These are phyloP conservation scores for Hylodesmum podocarpum DNA, from an alignment of 306 rosid species.

Conservation along the genomic window DNA sequence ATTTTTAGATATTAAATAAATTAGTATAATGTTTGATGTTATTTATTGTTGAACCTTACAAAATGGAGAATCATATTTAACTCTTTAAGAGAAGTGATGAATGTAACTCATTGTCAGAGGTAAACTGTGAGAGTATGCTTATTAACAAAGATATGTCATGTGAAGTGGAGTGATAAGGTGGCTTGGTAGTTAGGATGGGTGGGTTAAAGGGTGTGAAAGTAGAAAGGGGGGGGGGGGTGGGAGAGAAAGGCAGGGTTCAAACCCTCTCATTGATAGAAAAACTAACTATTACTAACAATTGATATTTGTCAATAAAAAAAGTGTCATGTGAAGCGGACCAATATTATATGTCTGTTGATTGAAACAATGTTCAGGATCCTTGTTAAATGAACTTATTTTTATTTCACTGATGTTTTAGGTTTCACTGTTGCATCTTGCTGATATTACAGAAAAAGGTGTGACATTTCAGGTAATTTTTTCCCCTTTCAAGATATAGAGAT, in stretches of 20 bases:
- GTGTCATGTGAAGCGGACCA: slow-evolving; percentile 9
- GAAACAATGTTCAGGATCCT: not conserved
- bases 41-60: not conserved
- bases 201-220: no score
- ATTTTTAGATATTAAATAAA: not conserved
- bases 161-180: no score
- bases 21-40: not conserved
- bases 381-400: slow-evolving; percentile 12
- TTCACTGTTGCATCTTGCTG: slow-evolving; percentile 94
- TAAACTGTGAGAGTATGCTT: slow-evolving; percentile 14
- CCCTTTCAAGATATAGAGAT: not conserved
- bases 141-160: slow-evolving; percentile 13
- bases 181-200: no score
- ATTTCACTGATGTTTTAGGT: slow-evolving; percentile 54
- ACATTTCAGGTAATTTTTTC: slow-evolving; percentile 79
- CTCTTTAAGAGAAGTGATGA: not conserved
- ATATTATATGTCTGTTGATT: slow-evolving; percentile 10
- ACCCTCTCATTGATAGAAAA: no score
- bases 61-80: slow-evolving; percentile 8
- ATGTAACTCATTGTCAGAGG: not conserved
- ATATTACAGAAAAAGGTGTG: slow-evolving; percentile 95
- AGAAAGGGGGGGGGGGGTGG: no score
- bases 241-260: no score
- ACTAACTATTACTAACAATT: no score
- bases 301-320: no score